phyloP scores from a whole-genome alignment of 768 basidiomycete genomes.

The Vararia minispora region DNA sequence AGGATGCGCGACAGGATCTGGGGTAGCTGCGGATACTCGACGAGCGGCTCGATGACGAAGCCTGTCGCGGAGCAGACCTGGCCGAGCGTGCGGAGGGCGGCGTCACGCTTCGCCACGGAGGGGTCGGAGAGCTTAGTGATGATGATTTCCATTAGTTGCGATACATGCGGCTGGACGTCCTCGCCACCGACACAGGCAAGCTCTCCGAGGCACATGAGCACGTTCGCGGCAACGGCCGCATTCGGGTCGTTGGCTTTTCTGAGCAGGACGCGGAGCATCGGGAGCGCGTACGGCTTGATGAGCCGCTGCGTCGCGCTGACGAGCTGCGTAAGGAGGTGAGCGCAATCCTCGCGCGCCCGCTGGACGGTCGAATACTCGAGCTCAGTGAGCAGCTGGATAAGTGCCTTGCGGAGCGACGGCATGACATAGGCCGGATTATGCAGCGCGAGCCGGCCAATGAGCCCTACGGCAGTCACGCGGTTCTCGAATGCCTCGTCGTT shows the following conservation, averaged over 20 bases:
- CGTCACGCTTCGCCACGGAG: slow-evolving; percentile 80
- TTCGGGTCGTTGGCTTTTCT: slow-evolving; percentile 82
- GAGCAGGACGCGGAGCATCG: slow-evolving; percentile 87
- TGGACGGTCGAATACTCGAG: slow-evolving; percentile 92
- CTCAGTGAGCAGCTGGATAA: slow-evolving; percentile 94
- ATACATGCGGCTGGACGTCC: slow-evolving; percentile 73
- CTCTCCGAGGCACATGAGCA: slow-evolving; percentile 91
- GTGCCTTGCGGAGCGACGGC: slow-evolving; percentile 88
- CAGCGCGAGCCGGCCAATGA: slow-evolving; percentile 88
- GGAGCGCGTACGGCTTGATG: slow-evolving; percentile 91
- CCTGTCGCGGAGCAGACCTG: slow-evolving; percentile 94
- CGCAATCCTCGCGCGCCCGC: slow-evolving; percentile 85
- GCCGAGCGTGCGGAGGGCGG: slow-evolving; percentile 87
- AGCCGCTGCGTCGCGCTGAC: slow-evolving; percentile 87
- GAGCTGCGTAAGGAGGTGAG: slow-evolving; percentile 77
- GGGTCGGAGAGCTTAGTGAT: slow-evolving; percentile 86
- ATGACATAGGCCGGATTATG: slow-evolving; percentile 99
- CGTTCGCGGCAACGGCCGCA: slow-evolving; percentile 82
- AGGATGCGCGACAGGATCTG: slow-evolving; percentile 76
- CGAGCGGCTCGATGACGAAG: slow-evolving; percentile 83
- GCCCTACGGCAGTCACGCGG: slow-evolving; percentile 76
- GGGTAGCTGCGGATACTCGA: slow-evolving; percentile 88
- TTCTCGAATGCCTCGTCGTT: slow-evolving; percentile 97
- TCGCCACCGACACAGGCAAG: slow-evolving; percentile 89
- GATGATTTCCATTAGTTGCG: slow-evolving; percentile 84